phyloP scores from a whole-genome alignment of 768 basidiomycete genomes.

The Collybia mongolica region DNA sequence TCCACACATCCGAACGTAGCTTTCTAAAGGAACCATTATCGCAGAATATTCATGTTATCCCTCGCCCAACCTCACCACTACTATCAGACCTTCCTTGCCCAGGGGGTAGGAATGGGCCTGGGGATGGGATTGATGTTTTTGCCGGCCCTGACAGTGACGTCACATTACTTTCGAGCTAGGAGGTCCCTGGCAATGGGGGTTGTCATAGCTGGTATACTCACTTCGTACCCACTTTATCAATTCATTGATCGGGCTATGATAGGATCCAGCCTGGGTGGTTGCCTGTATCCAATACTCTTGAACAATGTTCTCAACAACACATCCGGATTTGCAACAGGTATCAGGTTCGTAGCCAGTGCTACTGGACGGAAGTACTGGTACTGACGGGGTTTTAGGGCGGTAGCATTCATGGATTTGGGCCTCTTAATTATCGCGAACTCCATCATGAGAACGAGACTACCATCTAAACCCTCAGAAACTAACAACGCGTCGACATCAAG shows the following conservation, averaged over 20 bases:
- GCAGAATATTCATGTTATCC: conserved; percentile 50
- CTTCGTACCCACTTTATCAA: background rate
- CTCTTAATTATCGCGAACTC: conserved; percentile 42
- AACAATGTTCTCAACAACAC: conserved; percentile 40
- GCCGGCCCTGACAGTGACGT: conserved; percentile 49
- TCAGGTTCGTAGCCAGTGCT: conserved; percentile 30
- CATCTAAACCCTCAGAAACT: conserved; percentile 20
- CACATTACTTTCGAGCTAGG: conserved; percentile 50
- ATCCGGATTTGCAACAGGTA: conserved; percentile 40
- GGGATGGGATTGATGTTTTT: conserved; percentile 56
- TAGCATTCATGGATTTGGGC: conserved; percentile 43
- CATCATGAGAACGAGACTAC: conserved; percentile 41
- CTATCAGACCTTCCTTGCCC: conserved; percentile 53
- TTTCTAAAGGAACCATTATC: background rate
- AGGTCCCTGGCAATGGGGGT: conserved; percentile 56
- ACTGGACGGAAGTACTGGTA: conserved; percentile 18
- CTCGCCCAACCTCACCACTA: conserved; percentile 44
- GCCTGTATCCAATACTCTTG: conserved; percentile 51
- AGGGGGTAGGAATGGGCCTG: conserved; percentile 56
- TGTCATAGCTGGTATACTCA: conserved; percentile 42
- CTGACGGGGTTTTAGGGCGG: conserved; percentile 30
- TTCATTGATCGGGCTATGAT: background rate
- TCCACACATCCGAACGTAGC: background rate
- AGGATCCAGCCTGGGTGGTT: conserved; percentile 49
- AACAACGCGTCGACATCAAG: conserved; percentile 22